A percentile compares a stretch with the other conserved stretches of the same genome.
These are phyloP conservation scores for Chalciporus sphaerocephalus DNA, from an alignment of 768 basidiomycete species.

Conservation along the genomic window DNA sequence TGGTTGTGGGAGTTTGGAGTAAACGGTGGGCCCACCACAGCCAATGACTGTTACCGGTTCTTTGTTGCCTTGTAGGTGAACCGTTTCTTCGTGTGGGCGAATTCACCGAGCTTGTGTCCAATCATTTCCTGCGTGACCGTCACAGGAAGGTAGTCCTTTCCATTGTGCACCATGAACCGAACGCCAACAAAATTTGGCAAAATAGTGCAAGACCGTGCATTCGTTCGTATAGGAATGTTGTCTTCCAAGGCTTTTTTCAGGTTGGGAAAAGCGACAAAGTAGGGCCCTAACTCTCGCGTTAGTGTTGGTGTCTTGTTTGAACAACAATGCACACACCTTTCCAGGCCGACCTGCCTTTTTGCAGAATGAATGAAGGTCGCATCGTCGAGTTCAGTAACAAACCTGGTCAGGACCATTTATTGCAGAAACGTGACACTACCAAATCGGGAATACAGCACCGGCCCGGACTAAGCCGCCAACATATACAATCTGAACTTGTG, in stretches of 20 bases:
- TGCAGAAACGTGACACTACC: not conserved
- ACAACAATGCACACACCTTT: slow-evolving; percentile 48
- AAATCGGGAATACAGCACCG: not conserved
- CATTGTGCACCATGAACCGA: slow-evolving; percentile 91
- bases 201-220: slow-evolving; percentile 87
- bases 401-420: no score
- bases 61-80: slow-evolving; percentile 66
- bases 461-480: no score
- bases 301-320: not conserved
- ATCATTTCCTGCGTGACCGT: slow-evolving; percentile 95
- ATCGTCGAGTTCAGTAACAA: slow-evolving; percentile 32
- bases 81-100: slow-evolving; percentile 82
- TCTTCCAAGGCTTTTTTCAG: slow-evolving; percentile 74
- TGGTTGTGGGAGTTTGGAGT: no score
- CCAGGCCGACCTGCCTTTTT: slow-evolving; percentile 78
- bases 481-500: no score
- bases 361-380: slow-evolving; percentile 57
- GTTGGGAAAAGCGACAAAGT: slow-evolving; percentile 90
- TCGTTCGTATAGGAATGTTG: slow-evolving; percentile 83
- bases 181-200: slow-evolving; percentile 93
- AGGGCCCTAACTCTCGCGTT: slow-evolving; percentile 61
- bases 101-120: slow-evolving; percentile 96
- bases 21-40: not conserved
- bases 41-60: slow-evolving; percentile 29
- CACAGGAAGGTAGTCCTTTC: slow-evolving; percentile 84